Evolutionary conservation across 2,329 filamentous ascomycete genomes (phyloP), one percentile per base, ranked within the genome.

Genomic region (Aspergillus ibericus): DNA sequence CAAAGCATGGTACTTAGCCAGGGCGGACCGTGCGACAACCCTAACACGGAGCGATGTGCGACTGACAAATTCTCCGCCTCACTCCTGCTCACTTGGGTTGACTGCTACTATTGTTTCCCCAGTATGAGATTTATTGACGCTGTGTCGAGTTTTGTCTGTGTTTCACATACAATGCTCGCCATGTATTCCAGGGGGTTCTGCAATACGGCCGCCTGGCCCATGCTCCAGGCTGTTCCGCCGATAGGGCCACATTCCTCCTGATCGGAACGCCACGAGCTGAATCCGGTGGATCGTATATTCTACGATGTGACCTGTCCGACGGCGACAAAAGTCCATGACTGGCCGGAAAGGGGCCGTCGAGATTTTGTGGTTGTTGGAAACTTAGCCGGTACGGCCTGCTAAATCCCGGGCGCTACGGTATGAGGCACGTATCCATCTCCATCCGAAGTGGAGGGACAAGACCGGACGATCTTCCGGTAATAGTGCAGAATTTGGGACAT

Each of bases 51-150:
- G 15, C 44, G 15, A 29, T 16, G 44, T 7, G 16, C 12, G 15
- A 40, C 18, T 53, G 51, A 53, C 51, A 53, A 53, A 53, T 53
- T 53, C 38, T 53, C 51, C 51, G 51, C 51, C 51, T 53, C 50
- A 53, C 50, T 42, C 35, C 18, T 10, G 35, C 6, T 29, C 16
- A 42, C 20, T 16, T n/a, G n/a, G 20, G 20, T 6, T 40, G 36
- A 40, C n/a, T 40, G 16, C 15, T 8, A 40, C 22, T 40, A 40
- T 18, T 20, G 36, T 18, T 40, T 40, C 36, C 8, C 27, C 3
- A 4, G 29, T 10, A 32, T 32, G 29, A 32, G 29, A 32, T 8
- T 9, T 32, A 32, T 10, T 32, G 29, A 32, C 29, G 12, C 9
- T 32, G 5, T 4, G 29, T 3, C 22, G 38, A 16, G n/a, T 22